Percentiles rank a stretch among this genome's conserved stretches.
Conservation (phyloP, 2,329 filamentous ascomycete species). For the Albifimbria verrucaria region DNA sequence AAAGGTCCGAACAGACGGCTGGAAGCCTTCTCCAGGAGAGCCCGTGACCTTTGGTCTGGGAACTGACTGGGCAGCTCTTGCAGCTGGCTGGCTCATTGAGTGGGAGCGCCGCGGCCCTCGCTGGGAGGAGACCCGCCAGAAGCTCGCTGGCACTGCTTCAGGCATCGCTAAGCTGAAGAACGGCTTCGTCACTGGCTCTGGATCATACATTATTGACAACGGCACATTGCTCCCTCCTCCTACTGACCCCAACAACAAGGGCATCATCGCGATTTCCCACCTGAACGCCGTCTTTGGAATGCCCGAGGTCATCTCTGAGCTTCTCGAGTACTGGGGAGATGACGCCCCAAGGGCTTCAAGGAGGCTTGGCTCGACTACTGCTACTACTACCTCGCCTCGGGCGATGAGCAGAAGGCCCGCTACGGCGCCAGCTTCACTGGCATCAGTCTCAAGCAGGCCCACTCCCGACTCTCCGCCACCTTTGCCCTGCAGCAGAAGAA, state of each 20-base stretch:
- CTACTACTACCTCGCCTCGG: slow-evolving; percentile 50
- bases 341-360: slow-evolving; percentile 44
- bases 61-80: slow-evolving; percentile 57
- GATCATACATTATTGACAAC: slow-evolving; percentile 46
- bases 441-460: slow-evolving; percentile 49
- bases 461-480: slow-evolving; percentile 57
- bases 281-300: slow-evolving; percentile 57
- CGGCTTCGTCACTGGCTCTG: slow-evolving; percentile 56
- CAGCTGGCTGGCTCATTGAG: slow-evolving; percentile 55
- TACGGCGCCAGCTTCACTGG: slow-evolving; percentile 50
- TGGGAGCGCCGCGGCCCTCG: slow-evolving; percentile 54
- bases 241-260: slow-evolving; percentile 47
- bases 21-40: slow-evolving; percentile 39
- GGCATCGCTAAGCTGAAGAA: slow-evolving; percentile 54
- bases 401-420: slow-evolving; percentile 46
- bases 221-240: slow-evolving; percentile 50
- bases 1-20: slow-evolving; percentile 54
- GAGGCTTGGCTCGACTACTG: slow-evolving; percentile 58
- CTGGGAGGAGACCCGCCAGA: slow-evolving; percentile 49
- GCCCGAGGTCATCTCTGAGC: slow-evolving; percentile 54
- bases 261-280: slow-evolving; percentile 50
- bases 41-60: slow-evolving; percentile 49
- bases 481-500: slow-evolving; percentile 42
- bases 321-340: slow-evolving; percentile 45
- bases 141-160: slow-evolving; percentile 44